phyloP scores from a whole-genome alignment of 495 filamentous ascomycete species.

The Aspergillus mulundensis region DNA sequence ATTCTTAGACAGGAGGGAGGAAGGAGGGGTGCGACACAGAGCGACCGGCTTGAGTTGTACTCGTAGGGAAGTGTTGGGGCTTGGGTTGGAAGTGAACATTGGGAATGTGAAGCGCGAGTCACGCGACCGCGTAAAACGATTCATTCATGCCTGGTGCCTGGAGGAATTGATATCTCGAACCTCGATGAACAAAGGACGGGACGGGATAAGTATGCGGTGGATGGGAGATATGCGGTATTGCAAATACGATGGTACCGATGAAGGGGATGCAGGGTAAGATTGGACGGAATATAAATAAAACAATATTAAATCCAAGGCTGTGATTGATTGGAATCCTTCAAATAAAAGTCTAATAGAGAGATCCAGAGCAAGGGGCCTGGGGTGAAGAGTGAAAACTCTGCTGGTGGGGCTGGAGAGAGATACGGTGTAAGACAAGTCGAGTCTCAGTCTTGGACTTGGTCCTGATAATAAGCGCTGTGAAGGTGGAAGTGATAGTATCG shows the following conservation, averaged over 20 bases:
- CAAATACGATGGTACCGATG: slow-evolving; percentile 1
- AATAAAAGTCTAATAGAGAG: slow-evolving; percentile 2
- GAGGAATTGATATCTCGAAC: background rate
- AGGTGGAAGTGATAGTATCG: background rate
- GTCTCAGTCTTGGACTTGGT: background rate
- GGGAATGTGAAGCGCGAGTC: slow-evolving; percentile 2
- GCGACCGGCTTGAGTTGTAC: background rate
- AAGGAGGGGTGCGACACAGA: background rate
- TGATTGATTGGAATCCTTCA: background rate
- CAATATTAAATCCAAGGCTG: background rate
- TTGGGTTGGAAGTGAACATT: background rate
- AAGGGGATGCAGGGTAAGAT: slow-evolving; percentile 2
- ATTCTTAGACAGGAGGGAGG: background rate
- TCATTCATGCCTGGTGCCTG: slow-evolving; percentile 1
- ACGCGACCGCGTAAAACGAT: background rate
- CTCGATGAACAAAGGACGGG: background rate
- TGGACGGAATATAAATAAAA: slow-evolving; percentile 3
- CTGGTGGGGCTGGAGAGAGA: slow-evolving; percentile 12
- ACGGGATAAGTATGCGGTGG: background rate
- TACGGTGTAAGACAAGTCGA: background rate
- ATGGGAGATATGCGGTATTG: background rate
- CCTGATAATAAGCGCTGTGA: no score
- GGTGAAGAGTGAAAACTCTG: slow-evolving; percentile 23
- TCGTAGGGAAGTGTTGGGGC: no score
- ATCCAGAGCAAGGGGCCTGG: slow-evolving; percentile 15